Percentiles rank a stretch among this genome's conserved stretches.
Conservation (phyloP, 2,329 filamentous ascomycete genomes). For the Alternaria sp. region DNA sequence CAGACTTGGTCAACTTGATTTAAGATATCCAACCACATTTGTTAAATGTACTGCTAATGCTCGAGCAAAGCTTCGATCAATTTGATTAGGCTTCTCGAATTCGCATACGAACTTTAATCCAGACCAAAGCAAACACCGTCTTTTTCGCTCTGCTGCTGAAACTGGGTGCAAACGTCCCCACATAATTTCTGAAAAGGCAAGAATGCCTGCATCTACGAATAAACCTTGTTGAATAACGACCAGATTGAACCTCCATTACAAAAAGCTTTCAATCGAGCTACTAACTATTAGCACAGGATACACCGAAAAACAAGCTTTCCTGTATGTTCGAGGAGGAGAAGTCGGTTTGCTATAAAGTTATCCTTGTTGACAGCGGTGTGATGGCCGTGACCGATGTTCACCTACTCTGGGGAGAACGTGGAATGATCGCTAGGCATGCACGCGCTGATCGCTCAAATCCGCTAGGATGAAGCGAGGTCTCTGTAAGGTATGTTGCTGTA, state of each 20-base stretch:
- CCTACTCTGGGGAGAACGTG: not conserved
- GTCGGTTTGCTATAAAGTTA: not conserved
- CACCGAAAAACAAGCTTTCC: fast-evolving
- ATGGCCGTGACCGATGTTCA: not conserved
- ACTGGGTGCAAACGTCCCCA: not conserved
- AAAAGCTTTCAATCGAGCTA: not conserved
- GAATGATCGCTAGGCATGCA: not conserved
- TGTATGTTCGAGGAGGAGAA: not conserved
- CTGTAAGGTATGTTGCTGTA: not conserved
- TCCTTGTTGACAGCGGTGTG: not conserved
- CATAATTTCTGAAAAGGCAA: not conserved
- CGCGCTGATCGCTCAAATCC: too few species aligned
- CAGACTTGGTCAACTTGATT: not conserved
- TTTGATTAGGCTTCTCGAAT: not conserved
- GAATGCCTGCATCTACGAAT: not conserved
- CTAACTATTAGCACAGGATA: not conserved
- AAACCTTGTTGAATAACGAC: not conserved
- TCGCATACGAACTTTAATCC: not conserved
- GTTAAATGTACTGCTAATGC: too few species aligned
- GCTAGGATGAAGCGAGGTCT: not conserved
- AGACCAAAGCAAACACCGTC: not conserved
- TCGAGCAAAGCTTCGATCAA: not conserved
- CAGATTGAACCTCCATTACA: not conserved
- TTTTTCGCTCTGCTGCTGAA: not conserved
- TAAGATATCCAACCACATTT: too few species aligned